Conservation (phyloP, 148 eudicot genomes). For the Cornus controversa region DNA sequence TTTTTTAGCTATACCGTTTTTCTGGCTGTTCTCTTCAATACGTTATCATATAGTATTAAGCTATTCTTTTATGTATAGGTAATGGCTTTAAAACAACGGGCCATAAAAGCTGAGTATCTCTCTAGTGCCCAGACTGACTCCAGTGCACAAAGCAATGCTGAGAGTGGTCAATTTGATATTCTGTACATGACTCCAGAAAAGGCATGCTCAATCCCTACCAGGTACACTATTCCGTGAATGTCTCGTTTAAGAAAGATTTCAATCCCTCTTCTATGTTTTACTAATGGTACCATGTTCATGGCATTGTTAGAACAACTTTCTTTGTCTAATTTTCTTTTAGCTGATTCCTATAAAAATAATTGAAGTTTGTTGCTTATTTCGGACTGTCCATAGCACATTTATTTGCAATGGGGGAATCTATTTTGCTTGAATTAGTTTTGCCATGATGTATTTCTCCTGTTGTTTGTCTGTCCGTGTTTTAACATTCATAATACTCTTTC, state of each 20-base stretch:
- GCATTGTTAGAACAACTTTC: background rate
- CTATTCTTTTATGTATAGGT: slow-evolving; percentile 40
- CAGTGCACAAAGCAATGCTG: slow-evolving; percentile 56
- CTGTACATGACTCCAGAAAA: slow-evolving; percentile 85
- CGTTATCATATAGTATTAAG: background rate
- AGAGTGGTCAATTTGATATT: slow-evolving; percentile 61
- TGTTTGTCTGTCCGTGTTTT: background rate
- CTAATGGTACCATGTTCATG: background rate
- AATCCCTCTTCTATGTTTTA: background rate
- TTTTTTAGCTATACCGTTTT: slow-evolving; percentile 3
- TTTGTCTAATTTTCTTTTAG: background rate
- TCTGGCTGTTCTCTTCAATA: background rate
- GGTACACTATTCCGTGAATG: slow-evolving; percentile 28
- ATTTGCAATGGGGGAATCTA: no score
- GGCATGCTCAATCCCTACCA: slow-evolving; percentile 52
- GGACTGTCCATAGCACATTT: background rate
- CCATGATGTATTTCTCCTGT: background rate
- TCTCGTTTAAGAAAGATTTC: background rate
- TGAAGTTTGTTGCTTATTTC: no score
- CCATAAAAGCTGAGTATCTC: slow-evolving; percentile 66
- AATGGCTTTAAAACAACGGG: slow-evolving; percentile 78
- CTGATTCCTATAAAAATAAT: background rate
- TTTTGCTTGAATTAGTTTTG: background rate
- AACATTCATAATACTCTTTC: no score
- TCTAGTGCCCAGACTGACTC: slow-evolving; percentile 63